Evolutionary conservation across 139 green algal genomes (phyloP).

Genomic region (Chlamydomonas sp.): DNA sequence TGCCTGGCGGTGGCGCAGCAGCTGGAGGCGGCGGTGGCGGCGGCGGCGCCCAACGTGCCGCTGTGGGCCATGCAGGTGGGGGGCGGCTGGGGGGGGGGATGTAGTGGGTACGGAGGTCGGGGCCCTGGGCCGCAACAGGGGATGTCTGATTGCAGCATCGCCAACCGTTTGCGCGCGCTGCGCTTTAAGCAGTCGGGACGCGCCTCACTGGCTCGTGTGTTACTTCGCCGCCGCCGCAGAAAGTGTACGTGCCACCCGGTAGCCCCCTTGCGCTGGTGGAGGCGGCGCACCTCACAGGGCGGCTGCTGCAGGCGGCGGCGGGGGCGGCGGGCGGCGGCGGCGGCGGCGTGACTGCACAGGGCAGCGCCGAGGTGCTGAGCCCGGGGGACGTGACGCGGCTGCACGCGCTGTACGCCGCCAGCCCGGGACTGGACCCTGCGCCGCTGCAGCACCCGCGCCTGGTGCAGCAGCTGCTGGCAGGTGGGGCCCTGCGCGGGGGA

Average conservation of each 20-base stretch:
- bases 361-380: not conserved
- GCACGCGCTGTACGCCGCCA: not conserved
- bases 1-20: constrained; percentile 19
- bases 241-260: constrained; percentile 11
- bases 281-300: not conserved
- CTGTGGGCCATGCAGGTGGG: constrained; percentile 36
- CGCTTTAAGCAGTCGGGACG: not conserved
- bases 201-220: not conserved
- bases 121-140: not conserved
- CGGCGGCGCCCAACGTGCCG: not conserved
- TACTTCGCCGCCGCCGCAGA: not conserved
- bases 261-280: constrained; percentile 4
- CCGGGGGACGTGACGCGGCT: not conserved
- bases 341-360: not conserved
- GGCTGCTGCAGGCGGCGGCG: constrained; percentile 16
- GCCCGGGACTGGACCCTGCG: not conserved
- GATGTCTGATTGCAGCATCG: not conserved
- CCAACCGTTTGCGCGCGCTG: not conserved
- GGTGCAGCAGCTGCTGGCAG: constrained; percentile 25
- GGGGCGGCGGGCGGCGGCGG: too few relatives aligned
- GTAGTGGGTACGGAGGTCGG: not conserved
- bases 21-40: constrained; percentile 31
- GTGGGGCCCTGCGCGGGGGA: not conserved
- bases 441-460: constrained; percentile 35
- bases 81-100: not conserved